Base-by-base conservation (phyloP, 2,329 filamentous ascomycete genomes). In the Xylariaceae sp. region DNA sequence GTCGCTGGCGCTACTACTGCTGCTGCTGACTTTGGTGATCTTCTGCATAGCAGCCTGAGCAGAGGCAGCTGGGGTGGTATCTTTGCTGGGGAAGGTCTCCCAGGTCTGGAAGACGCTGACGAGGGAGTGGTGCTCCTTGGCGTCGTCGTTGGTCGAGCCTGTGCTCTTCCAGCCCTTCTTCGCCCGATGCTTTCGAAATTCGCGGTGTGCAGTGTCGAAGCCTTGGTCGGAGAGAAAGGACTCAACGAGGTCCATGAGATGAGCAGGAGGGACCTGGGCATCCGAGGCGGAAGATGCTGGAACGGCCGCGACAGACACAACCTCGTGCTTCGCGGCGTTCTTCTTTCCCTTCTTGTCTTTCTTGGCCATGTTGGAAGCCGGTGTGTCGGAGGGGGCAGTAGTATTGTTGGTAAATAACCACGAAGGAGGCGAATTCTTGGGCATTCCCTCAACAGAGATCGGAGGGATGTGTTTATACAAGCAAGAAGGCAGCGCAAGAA, bases 211-310 rank as follows among this genome's bases (percentile, higher is more conserved):
- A 38, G 67, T 65, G 30, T 67, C 57, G 49, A 84, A 82, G n/a
- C 75, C 72, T 55, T 82, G 70, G 29, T 80, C 70, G 26, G 69
- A 68, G 31, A 88, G 67, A 56, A 87, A 88, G 15, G 62, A 59
- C 42, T 76, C 75, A 48, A 88, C 70, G 12, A 85, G 64, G 40
- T 77, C 72, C 52, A 88, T 64, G 22, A 88, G 63, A 56, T 82
- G 70, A 18, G 70, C 58, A 4, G 80, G 70, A 17, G 75, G 67
- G 29, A 63, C 55, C 18, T 56, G 38, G 33, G 34, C 29, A 28
- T 39, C 25, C 10, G 44, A 33, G 1, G 44, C 22, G 9, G 46
- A 42, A 9, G 45, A 35, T 8, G 53, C 36, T 9, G 43, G 29
- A 13, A 38, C 28, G 3, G 40, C 23, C 17, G 32, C 31, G 16